These are phyloP conservation scores for Fusarium annulatum DNA, from an alignment of 2,329 filamentous ascomycete species.

Conservation along the genomic window DNA sequence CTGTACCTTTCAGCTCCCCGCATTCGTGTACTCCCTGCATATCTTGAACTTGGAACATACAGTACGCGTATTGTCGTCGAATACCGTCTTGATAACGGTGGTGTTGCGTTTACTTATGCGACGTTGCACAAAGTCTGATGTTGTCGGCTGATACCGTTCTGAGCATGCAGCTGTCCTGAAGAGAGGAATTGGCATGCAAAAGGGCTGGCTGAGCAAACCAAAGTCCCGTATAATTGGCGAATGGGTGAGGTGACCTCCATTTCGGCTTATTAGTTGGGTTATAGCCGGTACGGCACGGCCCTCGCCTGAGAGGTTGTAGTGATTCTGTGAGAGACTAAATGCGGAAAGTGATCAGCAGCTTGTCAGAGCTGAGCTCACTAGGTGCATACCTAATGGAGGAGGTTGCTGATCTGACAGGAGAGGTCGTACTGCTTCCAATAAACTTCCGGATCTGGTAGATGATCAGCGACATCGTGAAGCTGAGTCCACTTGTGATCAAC, in stretches of 20 bases:
- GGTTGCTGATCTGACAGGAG: not conserved
- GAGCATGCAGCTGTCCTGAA: not conserved
- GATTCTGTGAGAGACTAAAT: no score
- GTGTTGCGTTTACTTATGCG: not conserved
- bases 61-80: not conserved
- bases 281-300: not conserved
- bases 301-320: not conserved
- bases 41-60: fast-evolving
- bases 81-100: fast-evolving
- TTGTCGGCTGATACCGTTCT: no score
- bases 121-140: not conserved
- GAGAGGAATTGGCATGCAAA: not conserved
- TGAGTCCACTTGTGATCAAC: not conserved
- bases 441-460: not conserved
- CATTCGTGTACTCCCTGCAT: not conserved
- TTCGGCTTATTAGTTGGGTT: not conserved
- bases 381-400: not conserved
- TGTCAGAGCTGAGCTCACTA: not conserved
- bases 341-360: not conserved
- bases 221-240: not conserved
- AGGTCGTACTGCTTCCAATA: not conserved
- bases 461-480: not conserved
- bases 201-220: not conserved
- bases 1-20: not conserved
- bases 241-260: fast-evolving